A percentile compares a stretch with the other conserved stretches of the same genome.
phyloP scores from a whole-genome alignment of 2,329 filamentous ascomycete genomes.

The Aspergillus neoniger region DNA sequence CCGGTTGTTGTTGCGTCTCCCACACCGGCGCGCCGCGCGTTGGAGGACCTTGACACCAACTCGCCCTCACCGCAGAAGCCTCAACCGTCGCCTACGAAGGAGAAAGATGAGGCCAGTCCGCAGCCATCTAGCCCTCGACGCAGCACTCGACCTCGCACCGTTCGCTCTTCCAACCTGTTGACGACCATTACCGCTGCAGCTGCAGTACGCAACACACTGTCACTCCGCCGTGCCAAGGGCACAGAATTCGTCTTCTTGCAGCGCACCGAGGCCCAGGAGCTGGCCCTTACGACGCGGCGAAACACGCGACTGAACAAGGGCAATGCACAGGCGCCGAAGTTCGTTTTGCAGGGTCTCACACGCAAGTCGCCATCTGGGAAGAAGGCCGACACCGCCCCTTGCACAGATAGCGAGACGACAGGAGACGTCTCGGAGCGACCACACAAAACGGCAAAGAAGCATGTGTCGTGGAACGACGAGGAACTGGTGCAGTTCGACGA shows the following conservation, averaged over 20 bases:
- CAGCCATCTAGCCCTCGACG: constrained; percentile 37
- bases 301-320: constrained; percentile 49
- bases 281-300: constrained; percentile 44
- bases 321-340: constrained; percentile 37
- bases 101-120: constrained; percentile 17
- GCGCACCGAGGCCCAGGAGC: constrained; percentile 44
- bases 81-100: constrained; percentile 33
- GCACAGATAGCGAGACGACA: constrained; percentile 10
- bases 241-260: constrained; percentile 49
- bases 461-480: constrained; percentile 42
- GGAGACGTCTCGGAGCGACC: constrained; percentile 8
- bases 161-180: constrained; percentile 20
- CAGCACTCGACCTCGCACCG: constrained; percentile 36
- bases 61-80: constrained; percentile 41
- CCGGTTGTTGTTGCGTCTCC: constrained; percentile 22
- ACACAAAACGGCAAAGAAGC: constrained; percentile 26
- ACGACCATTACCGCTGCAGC: constrained; percentile 22
- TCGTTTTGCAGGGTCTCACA: constrained; percentile 29
- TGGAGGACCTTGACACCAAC: constrained; percentile 42
- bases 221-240: constrained; percentile 47
- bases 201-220: constrained; percentile 40
- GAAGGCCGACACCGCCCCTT: not conserved
- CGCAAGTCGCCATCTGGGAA: constrained; percentile 15
- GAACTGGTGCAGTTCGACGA: constrained; percentile 41
- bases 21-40: constrained; percentile 35